Conservation (phyloP, 352 stramenopile species). For the Phytophthora meadii region DNA sequence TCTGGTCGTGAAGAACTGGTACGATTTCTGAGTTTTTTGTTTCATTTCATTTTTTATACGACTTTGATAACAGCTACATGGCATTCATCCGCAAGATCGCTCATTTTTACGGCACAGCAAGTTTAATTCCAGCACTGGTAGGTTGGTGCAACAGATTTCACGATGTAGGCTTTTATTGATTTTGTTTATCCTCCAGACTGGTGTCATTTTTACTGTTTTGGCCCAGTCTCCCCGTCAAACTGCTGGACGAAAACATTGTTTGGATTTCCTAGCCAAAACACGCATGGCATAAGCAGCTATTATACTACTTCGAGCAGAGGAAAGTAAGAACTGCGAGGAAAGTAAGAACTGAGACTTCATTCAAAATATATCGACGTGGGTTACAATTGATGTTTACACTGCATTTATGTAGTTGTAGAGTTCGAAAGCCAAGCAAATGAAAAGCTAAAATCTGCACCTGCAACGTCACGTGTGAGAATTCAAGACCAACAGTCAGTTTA, state of each 20-base stretch:
- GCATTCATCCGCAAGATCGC: conserved; percentile 37
- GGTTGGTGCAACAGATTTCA: not conserved
- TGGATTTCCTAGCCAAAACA: conserved; percentile 9
- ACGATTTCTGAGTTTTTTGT: not conserved
- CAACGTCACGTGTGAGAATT: too few relatives aligned
- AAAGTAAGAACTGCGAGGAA: too few relatives aligned
- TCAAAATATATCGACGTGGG: too few relatives aligned
- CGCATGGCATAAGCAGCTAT: not conserved
- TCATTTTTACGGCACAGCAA: conserved; percentile 35
- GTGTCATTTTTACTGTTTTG: conserved; percentile 7
- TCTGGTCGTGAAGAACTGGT: conserved; percentile 40
- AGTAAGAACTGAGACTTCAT: too few relatives aligned
- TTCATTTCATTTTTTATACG: not conserved
- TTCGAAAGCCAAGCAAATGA: too few relatives aligned
- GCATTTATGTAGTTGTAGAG: too few relatives aligned
- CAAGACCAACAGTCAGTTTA: too few relatives aligned
- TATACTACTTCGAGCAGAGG: too few relatives aligned
- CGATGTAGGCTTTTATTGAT: not conserved
- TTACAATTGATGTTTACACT: too few relatives aligned
- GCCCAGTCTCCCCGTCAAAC: not conserved
- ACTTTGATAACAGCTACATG: conserved; percentile 31
- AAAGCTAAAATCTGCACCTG: too few relatives aligned
- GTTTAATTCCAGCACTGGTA: conserved; percentile 26
- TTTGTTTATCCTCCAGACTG: not conserved
- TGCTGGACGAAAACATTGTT: conserved; percentile 3